phyloP scores from a whole-genome alignment of 2,329 filamentous ascomycete species.

The Ascochyta fabae region DNA sequence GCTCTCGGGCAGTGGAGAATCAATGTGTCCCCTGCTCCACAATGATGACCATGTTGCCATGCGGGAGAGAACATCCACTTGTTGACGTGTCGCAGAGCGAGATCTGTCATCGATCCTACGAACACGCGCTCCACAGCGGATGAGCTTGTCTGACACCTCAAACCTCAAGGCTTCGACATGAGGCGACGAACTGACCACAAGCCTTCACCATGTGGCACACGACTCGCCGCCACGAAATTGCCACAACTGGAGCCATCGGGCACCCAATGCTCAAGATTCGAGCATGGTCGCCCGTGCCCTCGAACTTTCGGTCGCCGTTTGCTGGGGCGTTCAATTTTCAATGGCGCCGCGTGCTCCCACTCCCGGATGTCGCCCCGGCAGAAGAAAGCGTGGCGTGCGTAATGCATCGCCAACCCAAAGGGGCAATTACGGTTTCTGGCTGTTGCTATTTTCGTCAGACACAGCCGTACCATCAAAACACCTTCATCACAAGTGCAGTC shows the following conservation, averaged over 20 bases:
- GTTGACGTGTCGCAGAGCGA: slow-evolving; percentile 11
- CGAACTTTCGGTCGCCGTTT: slow-evolving; percentile 11
- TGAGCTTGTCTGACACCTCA: slow-evolving; percentile 11
- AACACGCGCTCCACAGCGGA: slow-evolving; percentile 4
- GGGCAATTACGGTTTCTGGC: not conserved
- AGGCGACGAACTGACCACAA: slow-evolving; percentile 15
- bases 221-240: slow-evolving; percentile 15
- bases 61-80: slow-evolving; percentile 1
- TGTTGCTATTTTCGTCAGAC: slow-evolving; percentile 13
- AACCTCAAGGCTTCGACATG: slow-evolving; percentile 6
- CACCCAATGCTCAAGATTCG: slow-evolving; percentile 6
- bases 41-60: slow-evolving; percentile 12
- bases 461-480: slow-evolving; percentile 3
- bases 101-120: slow-evolving; percentile 6
- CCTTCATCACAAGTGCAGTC: not conserved
- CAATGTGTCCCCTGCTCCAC: slow-evolving; percentile 12
- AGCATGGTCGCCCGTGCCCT: slow-evolving; percentile 5
- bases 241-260: slow-evolving; percentile 5
- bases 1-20: slow-evolving; percentile 8
- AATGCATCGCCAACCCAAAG: slow-evolving; percentile 4
- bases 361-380: slow-evolving; percentile 8
- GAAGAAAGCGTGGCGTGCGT: not conserved
- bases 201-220: slow-evolving; percentile 1
- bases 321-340: slow-evolving; percentile 5
- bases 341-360: slow-evolving; percentile 15